Evolutionary conservation across 208 protist species (phyloP).

Genomic region (Naegleria gruberi): DNA sequence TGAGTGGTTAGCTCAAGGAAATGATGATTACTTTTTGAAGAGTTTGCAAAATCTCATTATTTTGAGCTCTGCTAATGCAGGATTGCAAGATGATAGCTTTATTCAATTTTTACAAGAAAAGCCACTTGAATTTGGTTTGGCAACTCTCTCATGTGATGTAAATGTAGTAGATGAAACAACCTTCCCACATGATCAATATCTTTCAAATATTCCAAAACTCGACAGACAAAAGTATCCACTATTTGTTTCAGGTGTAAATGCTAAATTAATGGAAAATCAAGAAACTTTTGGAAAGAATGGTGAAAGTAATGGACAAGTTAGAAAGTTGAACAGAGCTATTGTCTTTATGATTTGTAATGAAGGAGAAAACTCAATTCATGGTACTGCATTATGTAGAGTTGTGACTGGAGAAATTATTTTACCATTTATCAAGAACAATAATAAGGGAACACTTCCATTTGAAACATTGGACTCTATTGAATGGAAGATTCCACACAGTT

Average conservation of each 20-base stretch:
- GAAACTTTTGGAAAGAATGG: background rate
- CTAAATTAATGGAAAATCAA: background rate
- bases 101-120: background rate
- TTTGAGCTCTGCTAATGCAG: background rate
- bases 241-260: background rate
- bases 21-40: background rate
- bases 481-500: background rate
- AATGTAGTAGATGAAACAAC: background rate
- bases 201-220: background rate
- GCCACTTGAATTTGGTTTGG: background rate
- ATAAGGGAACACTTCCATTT: background rate
- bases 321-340: background rate
- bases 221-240: background rate
- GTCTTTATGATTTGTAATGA: slow-evolving; percentile 6
- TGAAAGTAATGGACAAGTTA: background rate
- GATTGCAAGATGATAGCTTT: background rate
- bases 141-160: background rate
- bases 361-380: slow-evolving; percentile 7
- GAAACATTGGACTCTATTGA: background rate
- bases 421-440: background rate
- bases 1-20: background rate
- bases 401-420: background rate
- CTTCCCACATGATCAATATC: background rate
- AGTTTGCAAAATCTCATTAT: background rate
- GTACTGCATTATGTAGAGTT: background rate